phyloP scores from a whole-genome alignment of 2,329 filamentous ascomycete species.

The Trichoderma hamatum region DNA sequence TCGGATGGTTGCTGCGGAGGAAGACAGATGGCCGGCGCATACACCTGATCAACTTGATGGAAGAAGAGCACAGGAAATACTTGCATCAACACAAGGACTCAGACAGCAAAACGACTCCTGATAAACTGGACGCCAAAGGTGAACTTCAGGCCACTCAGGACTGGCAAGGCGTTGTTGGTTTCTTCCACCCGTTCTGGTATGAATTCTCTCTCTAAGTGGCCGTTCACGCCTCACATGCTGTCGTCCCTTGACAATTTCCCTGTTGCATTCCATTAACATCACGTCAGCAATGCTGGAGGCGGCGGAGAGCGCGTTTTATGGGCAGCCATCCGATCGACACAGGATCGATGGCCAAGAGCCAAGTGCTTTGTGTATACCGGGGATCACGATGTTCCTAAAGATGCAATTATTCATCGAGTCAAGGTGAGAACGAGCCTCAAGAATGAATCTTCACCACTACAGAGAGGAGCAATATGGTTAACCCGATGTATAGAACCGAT shows the following conservation, averaged over 20 bases:
- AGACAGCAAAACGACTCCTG: constrained; percentile 50
- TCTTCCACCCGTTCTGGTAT: constrained; percentile 97
- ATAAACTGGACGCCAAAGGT: constrained; percentile 63
- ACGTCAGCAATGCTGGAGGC: constrained; percentile 82
- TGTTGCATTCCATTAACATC: constrained; percentile 17
- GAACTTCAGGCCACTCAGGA: constrained; percentile 49
- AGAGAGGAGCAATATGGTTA: neutral
- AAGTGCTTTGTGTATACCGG: constrained; percentile 94
- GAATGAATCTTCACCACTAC: neutral
- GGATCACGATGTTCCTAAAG: constrained; percentile 85
- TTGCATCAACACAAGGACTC: constrained; percentile 40
- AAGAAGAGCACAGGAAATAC: constrained; percentile 48
- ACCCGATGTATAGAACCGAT: constrained; percentile 63
- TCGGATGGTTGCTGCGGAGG: constrained; percentile 65
- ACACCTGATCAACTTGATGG: constrained; percentile 57
- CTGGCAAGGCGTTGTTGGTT: constrained; percentile 87
- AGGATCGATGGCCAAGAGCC: constrained; percentile 83
- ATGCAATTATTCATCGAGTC: constrained; percentile 75
- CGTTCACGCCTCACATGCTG: neutral
- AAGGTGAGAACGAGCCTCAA: constrained; percentile 53
- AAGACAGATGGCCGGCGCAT: constrained; percentile 65
- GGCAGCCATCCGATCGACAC: constrained; percentile 90
- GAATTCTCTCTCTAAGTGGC: constrained; percentile 32
- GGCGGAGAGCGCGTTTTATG: constrained; percentile 95
- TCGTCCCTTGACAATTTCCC: neutral